phyloP scores from a whole-genome alignment of 495 filamentous ascomycete species.

The Tuber magnatum region DNA sequence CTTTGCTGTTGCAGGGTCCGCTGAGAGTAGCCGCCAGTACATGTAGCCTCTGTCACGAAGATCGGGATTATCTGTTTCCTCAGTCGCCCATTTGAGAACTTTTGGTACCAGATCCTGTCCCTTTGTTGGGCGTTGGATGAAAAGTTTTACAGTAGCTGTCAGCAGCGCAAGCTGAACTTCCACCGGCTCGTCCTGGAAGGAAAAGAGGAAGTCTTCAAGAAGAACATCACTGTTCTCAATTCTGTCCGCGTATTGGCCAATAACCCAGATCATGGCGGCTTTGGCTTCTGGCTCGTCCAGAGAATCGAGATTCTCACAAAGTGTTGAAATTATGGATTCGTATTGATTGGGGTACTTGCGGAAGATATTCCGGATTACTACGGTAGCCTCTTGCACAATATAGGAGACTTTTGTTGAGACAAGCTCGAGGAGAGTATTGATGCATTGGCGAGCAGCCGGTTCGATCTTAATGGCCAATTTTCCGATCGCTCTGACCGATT shows the following conservation, averaged over 20 bases:
- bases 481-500: constrained; percentile 93
- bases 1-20: constrained; percentile 79
- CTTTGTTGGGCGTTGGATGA: constrained; percentile 94
- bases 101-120: constrained; percentile 89
- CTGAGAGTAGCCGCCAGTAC: constrained; percentile 98
- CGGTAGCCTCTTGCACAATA: constrained; percentile 98
- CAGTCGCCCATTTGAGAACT: constrained; percentile 96
- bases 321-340: constrained; percentile 88
- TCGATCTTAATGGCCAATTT: constrained; percentile 99
- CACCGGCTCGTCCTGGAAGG: constrained; percentile 86
- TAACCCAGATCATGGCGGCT: constrained; percentile 99
- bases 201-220: constrained; percentile 87
- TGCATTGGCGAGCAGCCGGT: constrained; percentile 80
- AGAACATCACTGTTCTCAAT: constrained; percentile 94
- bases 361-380: constrained; percentile 98
- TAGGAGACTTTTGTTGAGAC: constrained; percentile 99
- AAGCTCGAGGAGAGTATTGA: constrained; percentile 83
- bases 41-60: constrained; percentile 94
- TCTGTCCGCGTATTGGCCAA: constrained; percentile 92
- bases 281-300: constrained; percentile 99
- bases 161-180: constrained; percentile 93
- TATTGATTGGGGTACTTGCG: constrained; percentile 98
- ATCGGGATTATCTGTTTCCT: constrained; percentile 97
- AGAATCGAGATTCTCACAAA: constrained; percentile 94
- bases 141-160: constrained; percentile 95